Evolutionary conservation across 2,329 filamentous ascomycete genomes (phyloP), one percentile per base, ranked within the genome.

Genomic region (Davidsoniella eucalypti): DNA sequence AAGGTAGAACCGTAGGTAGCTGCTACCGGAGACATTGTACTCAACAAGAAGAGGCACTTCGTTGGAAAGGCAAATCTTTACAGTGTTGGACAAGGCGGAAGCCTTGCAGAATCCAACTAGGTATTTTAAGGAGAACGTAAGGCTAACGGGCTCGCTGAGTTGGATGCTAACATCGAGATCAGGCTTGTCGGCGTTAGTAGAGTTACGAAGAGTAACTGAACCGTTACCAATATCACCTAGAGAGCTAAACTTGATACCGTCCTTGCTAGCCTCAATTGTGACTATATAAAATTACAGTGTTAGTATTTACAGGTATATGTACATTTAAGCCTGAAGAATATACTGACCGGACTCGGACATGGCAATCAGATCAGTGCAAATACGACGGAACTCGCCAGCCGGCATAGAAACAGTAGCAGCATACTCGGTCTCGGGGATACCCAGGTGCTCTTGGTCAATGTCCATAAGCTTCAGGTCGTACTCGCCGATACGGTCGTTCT

Each of bases 391-490:
- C 69, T 98, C 92, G 44, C 72, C 65, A 33, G 84, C 79, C 12
- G 92, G 90, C 86, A 98, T 87, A 50, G 76, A 72, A 56, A 98
- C 85, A 16, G 84, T 92, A 44, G 92, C 84, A 38, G 87, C 84
- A 63, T 98, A 98, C 62, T 98, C 92, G n/a, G 93, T 98, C 61
- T 98, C 90, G 14, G 92, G 92, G 60, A 98, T 98, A 55, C 92
- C 92, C 68, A 98, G 72, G 67, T 98, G 92, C 75, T 98, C 92
- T 72, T 98, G 93, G 69, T 98, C 92, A 66, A 98, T 98, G 66
- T 98, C 92, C 92, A 98, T 98, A 65, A 98, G 80, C 76, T 98
- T 98, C 69, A 98, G 84, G 67, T 98, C 92, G 67, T 98, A 98
- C 73, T 98, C 93, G 76, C 86, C 94, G 63, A 98, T 78, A 58